Percentiles rank a stretch among this genome's conserved stretches.
phyloP scores from a whole-genome alignment of 176 grass and related monocot species.

The Carex pumila region DNA sequence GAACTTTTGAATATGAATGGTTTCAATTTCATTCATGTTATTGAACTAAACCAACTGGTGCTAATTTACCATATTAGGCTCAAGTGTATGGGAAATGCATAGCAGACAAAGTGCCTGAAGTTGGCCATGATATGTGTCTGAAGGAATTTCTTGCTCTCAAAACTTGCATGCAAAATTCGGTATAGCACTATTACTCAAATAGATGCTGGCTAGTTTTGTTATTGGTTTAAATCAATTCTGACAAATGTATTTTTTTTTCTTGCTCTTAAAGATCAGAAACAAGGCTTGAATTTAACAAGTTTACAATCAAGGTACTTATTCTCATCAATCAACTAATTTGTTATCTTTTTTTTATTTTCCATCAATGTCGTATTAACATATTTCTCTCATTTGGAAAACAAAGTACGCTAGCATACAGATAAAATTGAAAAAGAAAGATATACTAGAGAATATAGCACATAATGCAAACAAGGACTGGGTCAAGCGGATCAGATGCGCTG shows the following conservation, averaged over 20 bases:
- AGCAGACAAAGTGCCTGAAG: constrained; percentile 65
- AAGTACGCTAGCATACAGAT: constrained; percentile 1
- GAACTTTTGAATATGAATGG: not conserved
- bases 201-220: not conserved
- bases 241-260: constrained; percentile 3
- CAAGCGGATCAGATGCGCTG: constrained; percentile 48
- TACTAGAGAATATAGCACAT: not conserved
- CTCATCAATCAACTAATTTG: not conserved
- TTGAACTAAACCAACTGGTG: not conserved
- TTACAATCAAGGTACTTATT: not conserved
- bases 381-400: constrained; percentile 29
- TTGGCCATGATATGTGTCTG: constrained; percentile 83
- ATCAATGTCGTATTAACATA: constrained; percentile 12
- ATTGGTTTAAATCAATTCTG: not conserved
- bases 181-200: constrained; percentile 30
- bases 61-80: constrained; percentile 33
- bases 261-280: constrained; percentile 52
- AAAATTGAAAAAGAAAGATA: constrained; percentile 8
- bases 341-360: constrained; percentile 1
- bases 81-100: constrained; percentile 83
- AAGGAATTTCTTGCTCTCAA: constrained; percentile 91
- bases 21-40: not conserved
- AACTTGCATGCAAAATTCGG: constrained; percentile 80
- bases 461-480: constrained; percentile 38
- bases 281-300: constrained; percentile 47